These are phyloP conservation scores for Penicillium sp. DNA, from an alignment of 2,329 filamentous ascomycete species.

Conservation along the genomic window DNA sequence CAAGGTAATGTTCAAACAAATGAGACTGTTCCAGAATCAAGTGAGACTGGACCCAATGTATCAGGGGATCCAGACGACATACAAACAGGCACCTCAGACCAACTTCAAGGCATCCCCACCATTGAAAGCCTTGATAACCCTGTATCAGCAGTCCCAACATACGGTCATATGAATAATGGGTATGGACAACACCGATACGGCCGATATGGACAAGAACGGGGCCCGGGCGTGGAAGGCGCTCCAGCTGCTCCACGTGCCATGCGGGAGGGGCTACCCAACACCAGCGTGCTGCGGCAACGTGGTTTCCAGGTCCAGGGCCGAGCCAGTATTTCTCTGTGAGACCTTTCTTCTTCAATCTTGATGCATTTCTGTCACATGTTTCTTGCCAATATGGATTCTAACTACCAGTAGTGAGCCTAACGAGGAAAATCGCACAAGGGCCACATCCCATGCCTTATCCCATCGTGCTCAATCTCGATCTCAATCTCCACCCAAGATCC, in stretches of 20 bases:
- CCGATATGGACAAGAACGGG: constrained; percentile 47
- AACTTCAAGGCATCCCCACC: constrained; percentile 29
- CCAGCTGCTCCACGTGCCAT: constrained; percentile 94
- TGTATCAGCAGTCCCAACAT: constrained; percentile 12
- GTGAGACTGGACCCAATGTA: neutral
- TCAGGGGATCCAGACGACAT: constrained; percentile 2
- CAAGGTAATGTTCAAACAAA: constrained; percentile 16
- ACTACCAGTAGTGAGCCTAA: constrained; percentile 1
- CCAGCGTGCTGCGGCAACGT: constrained; percentile 66
- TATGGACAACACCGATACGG: constrained; percentile 33
- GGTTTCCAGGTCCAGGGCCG: constrained; percentile 44
- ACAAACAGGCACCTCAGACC: neutral
- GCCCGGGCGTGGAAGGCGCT: constrained; percentile 66
- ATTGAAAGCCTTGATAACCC: constrained; percentile 23
- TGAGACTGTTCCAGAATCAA: constrained; percentile 13
- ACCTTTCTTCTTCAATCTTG: neutral
- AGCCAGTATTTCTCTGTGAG: constrained; percentile 13
- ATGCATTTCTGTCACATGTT: no score
- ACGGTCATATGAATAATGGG: constrained; percentile 25
- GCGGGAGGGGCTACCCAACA: constrained; percentile 83
- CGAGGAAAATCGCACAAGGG: neutral
- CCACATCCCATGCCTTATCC: neutral
- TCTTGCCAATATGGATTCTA: neutral
- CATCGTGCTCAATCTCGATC: constrained; percentile 19
- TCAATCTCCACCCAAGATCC: constrained; percentile 44